Percentiles rank a stretch among this genome's conserved stretches.
Evolutionary conservation across 371 early-diverging fungal genomes (phyloP).

Genomic region (Circinella umbellata): DNA sequence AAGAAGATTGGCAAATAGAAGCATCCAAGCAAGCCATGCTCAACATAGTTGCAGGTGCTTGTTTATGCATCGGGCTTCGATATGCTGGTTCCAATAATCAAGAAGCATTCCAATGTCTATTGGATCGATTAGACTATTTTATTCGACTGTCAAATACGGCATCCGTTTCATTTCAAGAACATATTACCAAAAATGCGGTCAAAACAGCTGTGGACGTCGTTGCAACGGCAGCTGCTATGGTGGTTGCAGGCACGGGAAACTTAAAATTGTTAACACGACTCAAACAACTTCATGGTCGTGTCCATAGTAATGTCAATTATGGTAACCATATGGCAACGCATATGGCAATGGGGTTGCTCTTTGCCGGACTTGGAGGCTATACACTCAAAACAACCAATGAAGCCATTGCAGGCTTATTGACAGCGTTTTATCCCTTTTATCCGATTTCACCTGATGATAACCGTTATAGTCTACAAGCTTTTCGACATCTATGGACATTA

Average conservation of each 20-base stretch:
- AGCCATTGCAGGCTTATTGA: constrained; percentile 74
- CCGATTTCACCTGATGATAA: constrained; percentile 74
- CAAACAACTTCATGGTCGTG: constrained; percentile 55
- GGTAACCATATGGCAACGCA: constrained; percentile 85
- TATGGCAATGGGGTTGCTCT: constrained; percentile 86
- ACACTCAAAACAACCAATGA: constrained; percentile 73
- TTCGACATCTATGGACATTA: constrained; percentile 89
- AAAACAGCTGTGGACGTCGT: constrained; percentile 72
- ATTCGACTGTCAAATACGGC: constrained; percentile 31
- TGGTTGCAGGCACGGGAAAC: constrained; percentile 87
- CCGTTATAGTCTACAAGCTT: constrained; percentile 77
- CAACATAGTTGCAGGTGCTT: constrained; percentile 77
- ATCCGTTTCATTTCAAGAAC: constrained; percentile 59
- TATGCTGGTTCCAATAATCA: constrained; percentile 78
- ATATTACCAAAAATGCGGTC: constrained; percentile 56
- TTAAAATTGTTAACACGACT: constrained; percentile 60
- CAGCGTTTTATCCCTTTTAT: constrained; percentile 82
- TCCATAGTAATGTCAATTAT: constrained; percentile 55
- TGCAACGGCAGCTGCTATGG: constrained; percentile 67
- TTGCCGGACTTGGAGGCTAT: constrained; percentile 79
- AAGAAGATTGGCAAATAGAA: constrained; percentile 35
- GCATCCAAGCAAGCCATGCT: constrained; percentile 62
- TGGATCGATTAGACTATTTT: constrained; percentile 57
- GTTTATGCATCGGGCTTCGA: constrained; percentile 78
- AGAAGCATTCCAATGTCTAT: constrained; percentile 53